phyloP scores from a whole-genome alignment of 495 filamentous ascomycete genomes.

The Penicillium riverlandense region DNA sequence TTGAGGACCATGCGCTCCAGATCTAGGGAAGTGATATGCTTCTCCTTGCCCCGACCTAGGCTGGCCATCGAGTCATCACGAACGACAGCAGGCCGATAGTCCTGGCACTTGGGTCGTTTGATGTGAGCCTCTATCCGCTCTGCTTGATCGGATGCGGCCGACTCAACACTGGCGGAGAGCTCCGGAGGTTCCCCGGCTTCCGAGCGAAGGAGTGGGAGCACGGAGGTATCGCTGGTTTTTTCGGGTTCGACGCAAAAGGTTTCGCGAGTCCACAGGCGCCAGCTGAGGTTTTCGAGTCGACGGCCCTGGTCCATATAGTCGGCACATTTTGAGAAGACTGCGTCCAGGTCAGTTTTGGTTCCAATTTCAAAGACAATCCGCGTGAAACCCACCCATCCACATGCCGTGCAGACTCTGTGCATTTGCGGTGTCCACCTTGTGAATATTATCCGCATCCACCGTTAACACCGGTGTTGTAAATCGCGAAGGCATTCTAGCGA shows the following conservation, averaged over 20 bases:
- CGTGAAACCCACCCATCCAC: slow-evolving; percentile 71
- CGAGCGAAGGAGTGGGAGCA: slow-evolving; percentile 35
- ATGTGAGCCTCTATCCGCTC: slow-evolving; percentile 63
- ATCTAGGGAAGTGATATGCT: slow-evolving; percentile 82
- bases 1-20: slow-evolving; percentile 86
- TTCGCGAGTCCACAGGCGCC: slow-evolving; percentile 93
- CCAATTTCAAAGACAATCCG: background rate
- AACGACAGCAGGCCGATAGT: slow-evolving; percentile 39
- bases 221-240: slow-evolving; percentile 38
- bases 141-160: slow-evolving; percentile 63
- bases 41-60: slow-evolving; percentile 66
- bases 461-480: slow-evolving; percentile 69
- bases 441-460: slow-evolving; percentile 78
- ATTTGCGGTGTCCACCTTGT: slow-evolving; percentile 89
- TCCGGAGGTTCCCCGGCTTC: slow-evolving; percentile 61
- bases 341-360: slow-evolving; percentile 1
- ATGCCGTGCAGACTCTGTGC: slow-evolving; percentile 92
- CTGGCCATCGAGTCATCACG: slow-evolving; percentile 40
- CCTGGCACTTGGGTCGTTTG: slow-evolving; percentile 40
- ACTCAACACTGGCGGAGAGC: slow-evolving; percentile 89
- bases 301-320: slow-evolving; percentile 91
- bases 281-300: slow-evolving; percentile 89
- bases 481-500: slow-evolving; percentile 41
- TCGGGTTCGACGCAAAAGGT: slow-evolving; percentile 88
- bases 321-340: slow-evolving; percentile 93